Conservation (phyloP, 139 green algal genomes). For the Asterochloris sp. region DNA sequence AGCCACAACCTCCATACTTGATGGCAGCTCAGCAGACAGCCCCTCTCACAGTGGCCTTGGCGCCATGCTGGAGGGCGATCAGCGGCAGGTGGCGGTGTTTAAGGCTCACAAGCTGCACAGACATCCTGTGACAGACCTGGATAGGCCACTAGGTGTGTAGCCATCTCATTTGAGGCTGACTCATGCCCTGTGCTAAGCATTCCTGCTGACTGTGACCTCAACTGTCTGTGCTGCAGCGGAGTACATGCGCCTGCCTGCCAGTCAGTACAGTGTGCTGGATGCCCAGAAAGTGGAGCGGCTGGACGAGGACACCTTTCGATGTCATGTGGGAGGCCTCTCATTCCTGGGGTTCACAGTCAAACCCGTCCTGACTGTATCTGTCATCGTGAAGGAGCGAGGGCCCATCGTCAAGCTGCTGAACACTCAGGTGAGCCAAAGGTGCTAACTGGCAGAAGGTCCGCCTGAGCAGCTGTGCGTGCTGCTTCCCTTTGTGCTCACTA, state of each 20-base stretch:
- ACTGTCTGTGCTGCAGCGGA: slow-evolving; percentile 37
- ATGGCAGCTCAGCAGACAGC: neutral
- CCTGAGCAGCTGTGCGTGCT: too few relatives aligned
- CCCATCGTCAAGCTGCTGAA: slow-evolving; percentile 74
- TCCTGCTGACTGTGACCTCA: neutral
- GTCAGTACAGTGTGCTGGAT: slow-evolving; percentile 87
- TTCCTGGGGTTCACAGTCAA: slow-evolving; percentile 67
- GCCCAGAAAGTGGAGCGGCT: slow-evolving; percentile 73
- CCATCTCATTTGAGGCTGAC: neutral
- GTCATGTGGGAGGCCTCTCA: slow-evolving; percentile 61
- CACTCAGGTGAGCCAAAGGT: slow-evolving; percentile 41
- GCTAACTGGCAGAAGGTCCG: too few relatives aligned
- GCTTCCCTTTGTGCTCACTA: too few relatives aligned
- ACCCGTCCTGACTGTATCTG: slow-evolving; percentile 77
- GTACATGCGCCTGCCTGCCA: slow-evolving; percentile 86
- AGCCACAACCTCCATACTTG: too few relatives aligned
- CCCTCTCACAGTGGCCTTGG: neutral
- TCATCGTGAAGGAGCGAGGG: slow-evolving; percentile 54
- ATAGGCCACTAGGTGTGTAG: slow-evolving; percentile 10
- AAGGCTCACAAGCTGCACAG: slow-evolving; percentile 5
- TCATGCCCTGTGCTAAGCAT: neutral
- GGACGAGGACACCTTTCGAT: slow-evolving; percentile 73
- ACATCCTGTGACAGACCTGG: slow-evolving; percentile 7
- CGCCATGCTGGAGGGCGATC: neutral
- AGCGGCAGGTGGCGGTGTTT: neutral